These are phyloP conservation scores for Cucurbita argyrosperma DNA, from an alignment of 306 rosid species.

Conservation along the genomic window DNA sequence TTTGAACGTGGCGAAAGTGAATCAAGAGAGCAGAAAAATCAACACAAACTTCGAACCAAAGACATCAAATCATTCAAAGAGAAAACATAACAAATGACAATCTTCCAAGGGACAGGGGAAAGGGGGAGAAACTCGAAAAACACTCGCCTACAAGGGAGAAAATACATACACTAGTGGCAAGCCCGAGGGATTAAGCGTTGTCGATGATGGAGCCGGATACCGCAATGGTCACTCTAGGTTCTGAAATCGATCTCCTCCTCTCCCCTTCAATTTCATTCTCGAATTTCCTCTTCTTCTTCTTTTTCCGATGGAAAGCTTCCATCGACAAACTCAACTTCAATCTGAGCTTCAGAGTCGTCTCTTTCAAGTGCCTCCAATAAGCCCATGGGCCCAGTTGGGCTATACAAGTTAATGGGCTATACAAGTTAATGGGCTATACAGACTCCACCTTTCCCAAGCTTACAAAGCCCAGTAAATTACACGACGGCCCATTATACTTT, in stretches of 20 bases:
- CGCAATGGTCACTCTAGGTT: slow-evolving; percentile 63
- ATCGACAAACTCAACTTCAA: slow-evolving; percentile 9
- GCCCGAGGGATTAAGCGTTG: slow-evolving; percentile 76
- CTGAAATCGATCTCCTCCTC: slow-evolving; percentile 9
- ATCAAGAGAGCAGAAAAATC: neutral
- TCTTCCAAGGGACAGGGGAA: neutral
- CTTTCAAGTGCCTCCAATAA: neutral
- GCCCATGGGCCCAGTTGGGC: too few relatives aligned
- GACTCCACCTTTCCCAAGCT: neutral
- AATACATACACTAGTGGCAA: slow-evolving; percentile 61
- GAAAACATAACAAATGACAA: neutral
- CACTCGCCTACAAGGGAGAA: neutral
- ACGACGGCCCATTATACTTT: neutral
- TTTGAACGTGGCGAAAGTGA: neutral
- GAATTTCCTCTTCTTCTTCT: slow-evolving; percentile 24
- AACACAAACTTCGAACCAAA: neutral
- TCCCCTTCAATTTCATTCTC: slow-evolving; percentile 8
- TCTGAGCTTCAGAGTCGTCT: neutral
- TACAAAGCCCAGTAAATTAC: neutral
- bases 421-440: neutral
- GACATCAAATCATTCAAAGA: neutral
- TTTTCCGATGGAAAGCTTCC: slow-evolving; percentile 17
- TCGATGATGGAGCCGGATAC: slow-evolving; percentile 82
- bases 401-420: too few relatives aligned
- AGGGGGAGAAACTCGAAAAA: neutral